phyloP scores from a whole-genome alignment of 495 filamentous ascomycete genomes.

The Parathielavia appendiculata region DNA sequence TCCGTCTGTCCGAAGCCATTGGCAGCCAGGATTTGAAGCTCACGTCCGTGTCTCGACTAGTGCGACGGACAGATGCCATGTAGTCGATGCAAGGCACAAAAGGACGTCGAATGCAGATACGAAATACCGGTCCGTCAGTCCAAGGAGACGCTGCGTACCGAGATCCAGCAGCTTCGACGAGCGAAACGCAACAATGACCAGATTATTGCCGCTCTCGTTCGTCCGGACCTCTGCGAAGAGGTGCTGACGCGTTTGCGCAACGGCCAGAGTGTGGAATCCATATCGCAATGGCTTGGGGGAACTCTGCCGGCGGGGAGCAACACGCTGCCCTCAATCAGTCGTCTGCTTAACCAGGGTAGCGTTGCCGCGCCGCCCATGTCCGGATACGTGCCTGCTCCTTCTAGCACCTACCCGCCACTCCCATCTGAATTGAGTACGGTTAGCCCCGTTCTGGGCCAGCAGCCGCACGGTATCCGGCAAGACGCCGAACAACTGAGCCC shows the following conservation, averaged over 20 bases:
- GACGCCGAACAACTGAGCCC: slow-evolving; percentile 38
- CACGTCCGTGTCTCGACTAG: slow-evolving; percentile 22
- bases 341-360: slow-evolving; percentile 5
- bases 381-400: slow-evolving; percentile 8
- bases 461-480: slow-evolving; percentile 24
- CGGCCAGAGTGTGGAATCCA: slow-evolving; percentile 46
- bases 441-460: slow-evolving; percentile 21
- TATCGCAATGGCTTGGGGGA: slow-evolving; percentile 44
- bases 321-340: slow-evolving; percentile 17
- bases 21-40: not conserved
- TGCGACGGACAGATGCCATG: slow-evolving; percentile 53
- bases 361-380: not conserved
- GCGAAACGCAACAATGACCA: slow-evolving; percentile 44
- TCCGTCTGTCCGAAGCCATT: not conserved
- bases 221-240: slow-evolving; percentile 42
- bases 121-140: slow-evolving; percentile 51
- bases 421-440: slow-evolving; percentile 8
- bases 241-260: slow-evolving; percentile 44
- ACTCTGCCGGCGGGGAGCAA: slow-evolving; percentile 19
- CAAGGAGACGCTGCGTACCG: slow-evolving; percentile 49
- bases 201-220: slow-evolving; percentile 43
- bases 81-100: slow-evolving; percentile 44
- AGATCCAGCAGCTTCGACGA: slow-evolving; percentile 47
- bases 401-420: slow-evolving; percentile 14
- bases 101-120: slow-evolving; percentile 48